Percentiles rank a stretch among this genome's conserved stretches.
phyloP scores from a whole-genome alignment of 805 yeast species.

The Tetrapisispora pingtungensis region DNA sequence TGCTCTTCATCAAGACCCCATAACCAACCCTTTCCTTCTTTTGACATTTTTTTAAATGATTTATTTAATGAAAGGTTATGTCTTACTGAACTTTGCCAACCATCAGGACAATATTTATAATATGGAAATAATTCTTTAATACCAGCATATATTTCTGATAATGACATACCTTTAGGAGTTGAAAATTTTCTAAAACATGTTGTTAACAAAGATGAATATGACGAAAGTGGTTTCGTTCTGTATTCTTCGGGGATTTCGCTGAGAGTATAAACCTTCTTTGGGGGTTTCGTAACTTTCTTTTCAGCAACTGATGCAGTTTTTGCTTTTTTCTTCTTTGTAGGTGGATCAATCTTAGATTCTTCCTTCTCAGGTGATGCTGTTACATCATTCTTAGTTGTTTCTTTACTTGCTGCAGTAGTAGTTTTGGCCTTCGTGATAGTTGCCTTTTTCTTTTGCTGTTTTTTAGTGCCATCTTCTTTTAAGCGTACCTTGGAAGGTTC shows the following conservation, averaged over 20 bases:
- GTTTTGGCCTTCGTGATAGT: constrained; percentile 1
- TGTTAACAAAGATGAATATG: constrained; percentile 73
- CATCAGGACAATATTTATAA: constrained; percentile 88
- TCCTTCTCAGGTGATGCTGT: neutral
- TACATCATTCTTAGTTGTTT: constrained; percentile 1
- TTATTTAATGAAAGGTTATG: constrained; percentile 83
- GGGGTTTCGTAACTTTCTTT: constrained; percentile 40
- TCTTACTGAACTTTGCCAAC: constrained; percentile 93
- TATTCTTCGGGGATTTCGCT: constrained; percentile 87
- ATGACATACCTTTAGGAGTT: constrained; percentile 62
- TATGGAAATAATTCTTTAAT: constrained; percentile 85
- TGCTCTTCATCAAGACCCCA: constrained; percentile 89
- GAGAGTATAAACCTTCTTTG: constrained; percentile 55
- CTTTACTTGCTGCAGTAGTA: constrained; percentile 5
- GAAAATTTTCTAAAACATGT: constrained; percentile 63
- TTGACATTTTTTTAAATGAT: constrained; percentile 69
- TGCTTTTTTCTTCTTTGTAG: constrained; percentile 8
- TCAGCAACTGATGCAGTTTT: constrained; percentile 31
- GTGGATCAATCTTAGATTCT: neutral
- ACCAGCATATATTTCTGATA: constrained; percentile 77
- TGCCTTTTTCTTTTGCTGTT: constrained; percentile 8
- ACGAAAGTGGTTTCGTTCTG: constrained; percentile 71
- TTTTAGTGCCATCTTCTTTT: constrained; percentile 1
- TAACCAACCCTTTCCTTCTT: constrained; percentile 89
- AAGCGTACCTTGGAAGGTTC: constrained; percentile 4